These are phyloP conservation scores for Amauroascus verrucosus DNA, from an alignment of 2,329 filamentous ascomycete genomes.

Conservation along the genomic window DNA sequence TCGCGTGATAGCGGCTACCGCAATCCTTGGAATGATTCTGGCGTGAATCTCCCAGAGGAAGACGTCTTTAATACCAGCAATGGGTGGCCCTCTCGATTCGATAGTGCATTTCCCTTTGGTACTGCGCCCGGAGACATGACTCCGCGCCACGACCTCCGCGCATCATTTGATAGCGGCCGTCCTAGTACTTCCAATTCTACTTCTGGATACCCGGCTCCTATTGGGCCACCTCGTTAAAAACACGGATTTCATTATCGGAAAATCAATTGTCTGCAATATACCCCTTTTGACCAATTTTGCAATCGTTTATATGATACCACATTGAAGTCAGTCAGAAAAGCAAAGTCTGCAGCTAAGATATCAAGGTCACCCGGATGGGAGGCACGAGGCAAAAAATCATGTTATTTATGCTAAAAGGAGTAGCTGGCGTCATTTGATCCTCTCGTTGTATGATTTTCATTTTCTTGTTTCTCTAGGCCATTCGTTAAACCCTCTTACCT, in stretches of 20 bases:
- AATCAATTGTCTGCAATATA: slow-evolving; percentile 30
- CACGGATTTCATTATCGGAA: slow-evolving; percentile 20
- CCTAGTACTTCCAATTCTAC: slow-evolving; percentile 92
- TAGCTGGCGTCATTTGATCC: background rate
- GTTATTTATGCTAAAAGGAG: slow-evolving; percentile 6
- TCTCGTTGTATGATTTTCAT: background rate
- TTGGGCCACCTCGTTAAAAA: slow-evolving; percentile 87
- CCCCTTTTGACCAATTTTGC: slow-evolving; percentile 23
- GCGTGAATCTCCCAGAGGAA: slow-evolving; percentile 85
- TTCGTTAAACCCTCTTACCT: background rate
- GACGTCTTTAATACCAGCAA: slow-evolving; percentile 56
- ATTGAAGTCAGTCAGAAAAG: slow-evolving; percentile 11
- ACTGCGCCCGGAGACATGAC: slow-evolving; percentile 64
- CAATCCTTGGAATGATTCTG: slow-evolving; percentile 97
- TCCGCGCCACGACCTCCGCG: slow-evolving; percentile 70
- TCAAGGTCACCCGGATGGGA: slow-evolving; percentile 7
- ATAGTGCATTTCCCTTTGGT: slow-evolving; percentile 56
- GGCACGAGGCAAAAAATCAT: slow-evolving; percentile 8
- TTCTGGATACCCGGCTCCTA: slow-evolving; percentile 91
- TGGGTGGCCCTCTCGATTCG: slow-evolving; percentile 44
- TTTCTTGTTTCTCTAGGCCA: slow-evolving; percentile 16
- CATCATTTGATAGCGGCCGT: slow-evolving; percentile 81
- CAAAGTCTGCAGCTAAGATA: slow-evolving; percentile 8
- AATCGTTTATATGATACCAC: slow-evolving; percentile 19
- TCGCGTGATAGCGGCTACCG: slow-evolving; percentile 90